Evolutionary conservation across 148 eudicot species (phyloP).

Genomic region (Heliosperma pusillum): DNA sequence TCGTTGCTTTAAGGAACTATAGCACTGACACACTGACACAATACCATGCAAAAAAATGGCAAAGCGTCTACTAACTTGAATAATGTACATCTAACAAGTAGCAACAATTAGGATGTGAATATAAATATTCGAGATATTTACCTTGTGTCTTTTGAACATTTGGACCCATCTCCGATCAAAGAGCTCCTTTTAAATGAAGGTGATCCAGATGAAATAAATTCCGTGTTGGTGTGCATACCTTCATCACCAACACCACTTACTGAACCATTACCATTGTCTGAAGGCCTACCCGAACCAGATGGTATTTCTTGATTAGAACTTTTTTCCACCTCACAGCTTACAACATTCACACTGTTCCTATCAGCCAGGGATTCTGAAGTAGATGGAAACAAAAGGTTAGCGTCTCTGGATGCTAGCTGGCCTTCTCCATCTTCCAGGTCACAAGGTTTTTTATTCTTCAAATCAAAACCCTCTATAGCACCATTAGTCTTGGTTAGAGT

Average conservation of each 20-base stretch:
- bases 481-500: constrained; percentile 13
- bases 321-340: constrained; percentile 20
- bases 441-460: constrained; percentile 2
- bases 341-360: constrained; percentile 11
- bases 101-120: background rate
- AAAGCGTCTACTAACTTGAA: background rate
- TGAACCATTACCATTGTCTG: constrained; percentile 19
- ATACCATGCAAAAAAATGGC: background rate
- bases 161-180: constrained; percentile 15
- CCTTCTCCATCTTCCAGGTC: constrained; percentile 25
- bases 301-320: constrained; percentile 22
- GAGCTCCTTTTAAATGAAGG: constrained; percentile 9
- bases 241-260: constrained; percentile 19
- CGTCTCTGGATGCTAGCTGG: background rate
- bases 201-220: constrained; percentile 11
- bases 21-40: background rate
- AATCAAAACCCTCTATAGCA: constrained; percentile 13
- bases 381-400: constrained; percentile 5
- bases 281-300: constrained; percentile 15
- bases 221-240: background rate
- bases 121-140: constrained; percentile 14
- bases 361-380: constrained; percentile 12
- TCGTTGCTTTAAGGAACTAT: background rate
- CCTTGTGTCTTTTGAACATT: constrained; percentile 26
- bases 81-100: background rate